Base-by-base conservation (phyloP, 2,329 filamentous ascomycete genomes). In the Colletotrichum navitas region DNA sequence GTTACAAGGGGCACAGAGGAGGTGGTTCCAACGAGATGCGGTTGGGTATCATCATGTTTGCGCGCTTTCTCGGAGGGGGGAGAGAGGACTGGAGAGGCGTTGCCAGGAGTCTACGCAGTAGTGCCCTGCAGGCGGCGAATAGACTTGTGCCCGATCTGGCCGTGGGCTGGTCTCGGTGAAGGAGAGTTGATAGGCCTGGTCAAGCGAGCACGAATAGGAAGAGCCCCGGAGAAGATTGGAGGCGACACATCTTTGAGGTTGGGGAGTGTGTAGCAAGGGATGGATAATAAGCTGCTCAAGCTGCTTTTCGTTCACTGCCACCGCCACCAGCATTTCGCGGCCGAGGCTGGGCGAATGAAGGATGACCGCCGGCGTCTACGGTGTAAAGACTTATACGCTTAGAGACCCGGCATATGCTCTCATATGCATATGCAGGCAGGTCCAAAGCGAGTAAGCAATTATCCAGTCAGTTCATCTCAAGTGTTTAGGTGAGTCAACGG, bases 171-270 rank as follows among this genome's bases (percentile, higher is more conserved):
- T 71, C 68, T 71, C 51, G 49, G 21, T n/a, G 24, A 7, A 47
- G n/a, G 32, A 47, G 29, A 39, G 47, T 32, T 71, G 65, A 71
- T 71, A 68, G 68, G 68, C 24, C 54, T 43, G 29, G 29, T 24
- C 39, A 60, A 60, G 66, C 65, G 54, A 69, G 59, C 51, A 43
- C 60, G 47, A 71, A 71, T 63, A 24, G 65, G 59, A 68, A 68
- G 45, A n/a, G 49, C n/a, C 51, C 56, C 26, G 64, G 29, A 3
- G 36, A 45, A 52, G 24, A 52, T 49, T 32, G 41, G 29, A 24
- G 26, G 55, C 52, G 61, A 51, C 66, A 55, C 43, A 34, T 16
- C 11, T 21, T 59, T 26, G 34, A 58, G 41, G 52, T 43, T 64
- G 51, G 51, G 43, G 52, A 24, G n/a, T 45, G 10, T n/a, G 14